Base-by-base conservation (phyloP, 2,329 filamentous ascomycete genomes). In the Microsporum canis region DNA sequence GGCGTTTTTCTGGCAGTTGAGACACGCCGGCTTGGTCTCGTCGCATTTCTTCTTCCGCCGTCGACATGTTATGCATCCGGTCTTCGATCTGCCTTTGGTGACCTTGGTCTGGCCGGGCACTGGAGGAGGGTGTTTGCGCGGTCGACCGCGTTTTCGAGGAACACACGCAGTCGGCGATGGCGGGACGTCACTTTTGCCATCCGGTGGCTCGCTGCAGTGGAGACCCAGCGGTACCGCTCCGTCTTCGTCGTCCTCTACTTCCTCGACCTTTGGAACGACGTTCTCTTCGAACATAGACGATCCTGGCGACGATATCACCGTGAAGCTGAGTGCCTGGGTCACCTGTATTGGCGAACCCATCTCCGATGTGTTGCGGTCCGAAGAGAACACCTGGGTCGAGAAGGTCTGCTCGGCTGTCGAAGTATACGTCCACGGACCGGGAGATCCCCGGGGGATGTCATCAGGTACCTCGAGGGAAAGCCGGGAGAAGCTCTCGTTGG, bases 1-100 rank as follows among this genome's bases (percentile, higher is more conserved):
- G 6, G 90, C 89, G 71, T 95, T 96, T 79, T 95, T 96, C 75
- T 94, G 87, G 70, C 91, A 96, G 68, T 95, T 95, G 73, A 89
- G 80, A 61, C 65, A 72, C 33, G 68, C 64, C 57, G 76, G 76
- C 65, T 75, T 77, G 51, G 75, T 75, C 66, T 77, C 75, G 62
- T 77, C 75, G 67, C 81, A 84, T 70, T 84, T 84, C 78, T 84
- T 84, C 73, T 84, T 84, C 60, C 82, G 75, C 65, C 80, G 77
- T 59, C 82, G 75, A 73, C 82, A 84, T 60, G 82, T 84, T 58
- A 80, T 80, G 68, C 82, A 83, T 5, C 82, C 82, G 1, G 75
- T 77, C 70, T 84, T 83, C 57, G 81, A 82, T 59, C 80, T 76
- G 23, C 88, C 89, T 71, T 95, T 95, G 62, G 88, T 85, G 58